phyloP scores from a whole-genome alignment of 2,329 filamentous ascomycete species.

The Dactylellina parvicollis region DNA sequence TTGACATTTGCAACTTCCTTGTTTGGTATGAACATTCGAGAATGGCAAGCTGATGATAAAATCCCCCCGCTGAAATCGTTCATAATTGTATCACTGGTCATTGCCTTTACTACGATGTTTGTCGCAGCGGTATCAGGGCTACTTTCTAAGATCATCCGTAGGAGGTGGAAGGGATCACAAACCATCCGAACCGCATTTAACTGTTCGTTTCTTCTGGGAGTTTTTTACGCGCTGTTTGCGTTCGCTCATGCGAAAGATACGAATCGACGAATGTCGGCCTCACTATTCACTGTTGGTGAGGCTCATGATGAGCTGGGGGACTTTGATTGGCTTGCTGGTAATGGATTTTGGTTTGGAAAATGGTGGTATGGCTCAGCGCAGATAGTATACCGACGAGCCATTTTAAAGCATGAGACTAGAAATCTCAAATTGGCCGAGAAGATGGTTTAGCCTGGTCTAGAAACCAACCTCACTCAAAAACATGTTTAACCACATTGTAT shows the following conservation, averaged over 20 bases:
- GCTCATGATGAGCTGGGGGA: constrained; percentile 22
- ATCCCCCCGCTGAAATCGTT: constrained; percentile 34
- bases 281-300: constrained; percentile 35
- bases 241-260: constrained; percentile 17
- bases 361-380: constrained; percentile 21
- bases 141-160: neutral
- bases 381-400: constrained; percentile 19
- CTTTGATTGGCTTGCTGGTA: constrained; percentile 41
- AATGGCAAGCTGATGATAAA: constrained; percentile 53
- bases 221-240: constrained; percentile 37
- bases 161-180: constrained; percentile 36
- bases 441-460: constrained; percentile 41
- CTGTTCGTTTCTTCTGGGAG: constrained; percentile 24
- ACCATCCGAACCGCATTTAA: constrained; percentile 31
- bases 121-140: constrained; percentile 18
- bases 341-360: constrained; percentile 36
- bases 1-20: constrained; percentile 62
- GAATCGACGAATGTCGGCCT: constrained; percentile 35
- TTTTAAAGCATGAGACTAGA: constrained; percentile 22
- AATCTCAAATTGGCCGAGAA: constrained; percentile 43
- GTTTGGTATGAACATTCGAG: constrained; percentile 63
- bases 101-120: constrained; percentile 27
- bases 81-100: constrained; percentile 28
- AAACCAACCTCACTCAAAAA: no score
- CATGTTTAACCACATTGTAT: no score